Base-by-base conservation (phyloP, 192 early-diverging fungal species). In the Linnemannia hyalina region DNA sequence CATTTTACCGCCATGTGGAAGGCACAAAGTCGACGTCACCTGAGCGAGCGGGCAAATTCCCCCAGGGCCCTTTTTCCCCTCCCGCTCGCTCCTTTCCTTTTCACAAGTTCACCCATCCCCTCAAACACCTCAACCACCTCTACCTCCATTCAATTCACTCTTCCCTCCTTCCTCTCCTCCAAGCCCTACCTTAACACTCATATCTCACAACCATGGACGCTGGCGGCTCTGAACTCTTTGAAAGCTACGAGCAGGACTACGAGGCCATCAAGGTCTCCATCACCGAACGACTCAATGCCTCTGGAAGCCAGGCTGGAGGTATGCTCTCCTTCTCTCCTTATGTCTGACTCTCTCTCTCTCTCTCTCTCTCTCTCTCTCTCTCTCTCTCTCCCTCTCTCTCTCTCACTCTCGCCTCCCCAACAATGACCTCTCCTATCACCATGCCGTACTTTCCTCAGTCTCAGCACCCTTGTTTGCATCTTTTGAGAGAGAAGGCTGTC, bases 241-340 rank as follows among this genome's bases (percentile, higher is more conserved):
- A 93, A 68, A 97, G 93, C 77, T 98, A 98, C 91, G 95, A 98
- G 77, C 93, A 93, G 81, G 97, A 98, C 87, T 96, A 94, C 82
- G 88, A 88, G 42, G 79, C 92, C 35, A 90, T 97, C 72, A 81
- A 88, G 36, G 80, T 88, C 63, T 93, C 95, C 74, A 88, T 97
- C 54, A 85, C 80, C 6, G 77, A 88, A 36, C 84, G 90, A 42
- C 91, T 97, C 71, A 91, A 91, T 26, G 77, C 80, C 40, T 87
- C 84, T 74, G 80, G 84, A n/a, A 82, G 88, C 41, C 90, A 95
- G 29, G 85, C 83, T 52, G 94, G 93, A 88, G 94, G 94, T 92
- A 90, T 73, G 42, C 15, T 15, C 63, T 40, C 10, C 74, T 36
- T 70, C 71, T 52, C 36, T 11, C 47, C n/a, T 78, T 55, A 29